Conservation (phyloP, 768 basidiomycete species). For the Hericium coralloides region DNA sequence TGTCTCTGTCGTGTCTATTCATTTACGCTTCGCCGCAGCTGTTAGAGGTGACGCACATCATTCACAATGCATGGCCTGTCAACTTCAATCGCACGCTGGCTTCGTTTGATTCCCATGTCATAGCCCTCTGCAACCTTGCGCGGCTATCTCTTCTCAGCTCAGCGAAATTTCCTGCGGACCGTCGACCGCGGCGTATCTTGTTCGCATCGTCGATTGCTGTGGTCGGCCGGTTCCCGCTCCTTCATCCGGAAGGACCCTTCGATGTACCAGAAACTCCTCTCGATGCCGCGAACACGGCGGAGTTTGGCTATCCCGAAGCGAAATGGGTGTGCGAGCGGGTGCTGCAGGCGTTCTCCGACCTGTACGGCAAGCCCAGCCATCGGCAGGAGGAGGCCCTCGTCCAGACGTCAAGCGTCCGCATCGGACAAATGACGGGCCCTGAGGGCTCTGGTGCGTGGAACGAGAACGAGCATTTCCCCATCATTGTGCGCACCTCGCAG, state of each 20-base stretch:
- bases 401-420: conserved; percentile 22
- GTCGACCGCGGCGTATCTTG: conserved; percentile 12
- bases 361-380: conserved; percentile 15
- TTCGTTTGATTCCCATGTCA: conserved; percentile 8
- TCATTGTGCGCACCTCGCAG: conserved; percentile 24
- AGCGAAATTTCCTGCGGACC: neutral
- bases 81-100: conserved; percentile 13
- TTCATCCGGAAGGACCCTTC: conserved; percentile 19
- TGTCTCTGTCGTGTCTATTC: neutral
- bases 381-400: conserved; percentile 9
- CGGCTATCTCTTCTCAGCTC: conserved; percentile 3
- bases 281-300: conserved; percentile 18
- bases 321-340: conserved; percentile 32
- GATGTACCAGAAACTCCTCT: conserved; percentile 26
- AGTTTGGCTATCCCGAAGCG: conserved; percentile 27
- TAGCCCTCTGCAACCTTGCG: conserved; percentile 1
- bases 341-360: conserved; percentile 20
- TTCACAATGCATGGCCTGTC: conserved; percentile 12
- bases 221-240: conserved; percentile 23
- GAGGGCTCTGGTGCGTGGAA: conserved; percentile 31
- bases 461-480: conserved; percentile 28
- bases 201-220: conserved; percentile 25
- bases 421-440: conserved; percentile 30
- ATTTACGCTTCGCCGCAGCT: conserved; percentile 13
- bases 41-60: conserved; percentile 22